Evolutionary conservation across 2,329 filamentous ascomycete genomes (phyloP), one percentile per base, ranked within the genome.

Genomic region (Alternaria sp.): DNA sequence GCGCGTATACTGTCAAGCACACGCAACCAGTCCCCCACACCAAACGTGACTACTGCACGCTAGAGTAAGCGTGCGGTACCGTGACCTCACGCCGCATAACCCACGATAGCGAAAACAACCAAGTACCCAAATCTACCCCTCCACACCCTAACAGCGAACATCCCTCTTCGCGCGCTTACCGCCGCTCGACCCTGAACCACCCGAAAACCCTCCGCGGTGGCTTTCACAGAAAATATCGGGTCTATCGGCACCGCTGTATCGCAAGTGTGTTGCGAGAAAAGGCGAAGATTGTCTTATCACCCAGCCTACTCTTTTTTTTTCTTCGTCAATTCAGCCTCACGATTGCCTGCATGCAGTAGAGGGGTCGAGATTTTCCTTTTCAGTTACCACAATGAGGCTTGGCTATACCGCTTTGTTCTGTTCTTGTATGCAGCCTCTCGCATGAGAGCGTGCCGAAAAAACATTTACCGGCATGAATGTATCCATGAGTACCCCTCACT

Each of bases 61-160:
- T 60, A 60, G 8, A 51, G 43, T 41, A 60, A 60, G 53, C 41
- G 26, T 48, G 32, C 54, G 46, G 52, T 56, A 43, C 41, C 57
- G 57, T 60, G 57, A 60, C 57, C 57, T 60, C 57, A 61, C 39
- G 58, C 36, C 58, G 46, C 58, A 57, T 56, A 38, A n/a, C 52
- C 34, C 46, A 41, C 58, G 42, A 57, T 57, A 57, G 46, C 46
- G 32, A 38, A 49, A 49, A 49, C 46, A 22, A 49, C 46, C 46
- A 49, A 38, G 30, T 34, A 32, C 30, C 32, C 16, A n/a, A 39
- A 22, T 32, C 16, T 52, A 60, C 57, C 57, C 57, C 53, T 52
- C 57, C 57, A 57, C 49, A 32, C 28, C 51, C 42, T 30, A 22
- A 44, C 44, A 28, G 16, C 41, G 49, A 57, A 46, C 51, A 43